phyloP scores from a whole-genome alignment of 106 monocot species.

The Platanthera guangdongensis region DNA sequence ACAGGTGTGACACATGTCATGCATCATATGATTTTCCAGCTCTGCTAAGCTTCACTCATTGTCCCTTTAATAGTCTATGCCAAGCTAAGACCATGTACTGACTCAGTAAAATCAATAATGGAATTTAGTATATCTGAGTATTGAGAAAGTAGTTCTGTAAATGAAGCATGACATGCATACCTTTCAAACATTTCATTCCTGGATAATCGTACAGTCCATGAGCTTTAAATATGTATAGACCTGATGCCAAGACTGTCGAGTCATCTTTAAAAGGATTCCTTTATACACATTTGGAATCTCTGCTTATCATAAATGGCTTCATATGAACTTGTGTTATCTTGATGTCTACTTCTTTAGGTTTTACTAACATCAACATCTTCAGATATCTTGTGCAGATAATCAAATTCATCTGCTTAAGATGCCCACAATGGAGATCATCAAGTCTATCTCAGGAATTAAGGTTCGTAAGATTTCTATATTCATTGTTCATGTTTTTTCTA shows the following conservation, averaged over 20 bases:
- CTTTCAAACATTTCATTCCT: not conserved
- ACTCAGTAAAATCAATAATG: not conserved
- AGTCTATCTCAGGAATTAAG: constrained; percentile 90
- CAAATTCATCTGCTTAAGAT: constrained; percentile 78
- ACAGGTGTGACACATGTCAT: too few species aligned
- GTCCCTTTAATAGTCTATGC: not conserved
- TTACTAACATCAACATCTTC: constrained; percentile 27
- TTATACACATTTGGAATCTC: not conserved
- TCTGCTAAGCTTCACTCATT: not conserved
- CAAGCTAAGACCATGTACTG: not conserved
- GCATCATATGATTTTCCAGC: not conserved
- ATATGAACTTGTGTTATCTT: not conserved
- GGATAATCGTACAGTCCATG: not conserved
- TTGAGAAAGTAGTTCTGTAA: not conserved
- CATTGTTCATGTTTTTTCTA: not conserved
- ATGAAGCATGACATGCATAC: not conserved
- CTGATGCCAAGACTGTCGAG: not conserved
- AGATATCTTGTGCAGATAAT: constrained; percentile 91
- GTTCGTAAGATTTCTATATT: constrained; percentile 29
- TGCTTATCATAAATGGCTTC: not conserved
- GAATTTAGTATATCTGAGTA: not conserved
- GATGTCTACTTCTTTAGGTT: not conserved
- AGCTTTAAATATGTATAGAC: not conserved
- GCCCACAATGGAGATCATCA: constrained; percentile 75
- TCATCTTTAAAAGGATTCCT: constrained; percentile 3